Evolutionary conservation across 2,329 filamentous ascomycete species (phyloP).

Genomic region (Westerdykella ornata): DNA sequence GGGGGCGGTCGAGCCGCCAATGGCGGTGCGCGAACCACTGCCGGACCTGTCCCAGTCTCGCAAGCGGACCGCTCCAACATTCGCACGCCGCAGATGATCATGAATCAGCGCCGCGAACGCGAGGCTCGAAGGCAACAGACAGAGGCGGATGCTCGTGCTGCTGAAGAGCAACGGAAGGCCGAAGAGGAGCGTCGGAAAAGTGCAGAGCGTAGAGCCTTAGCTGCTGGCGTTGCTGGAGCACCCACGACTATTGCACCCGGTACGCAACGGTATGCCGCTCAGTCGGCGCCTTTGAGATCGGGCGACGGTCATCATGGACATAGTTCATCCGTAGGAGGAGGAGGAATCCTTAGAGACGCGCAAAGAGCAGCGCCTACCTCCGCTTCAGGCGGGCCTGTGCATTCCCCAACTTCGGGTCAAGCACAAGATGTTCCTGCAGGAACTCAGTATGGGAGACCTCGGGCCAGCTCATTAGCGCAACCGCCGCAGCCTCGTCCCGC

Average conservation of each 20-base stretch:
- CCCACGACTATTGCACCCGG: conserved; percentile 23
- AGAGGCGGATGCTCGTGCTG: conserved; percentile 48
- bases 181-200: conserved; percentile 46
- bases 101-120: conserved; percentile 75
- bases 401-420: conserved; percentile 17
- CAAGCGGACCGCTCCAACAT: conserved; percentile 54
- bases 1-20: conserved; percentile 53
- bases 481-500: conserved; percentile 28
- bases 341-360: conserved; percentile 24
- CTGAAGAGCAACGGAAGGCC: conserved; percentile 49
- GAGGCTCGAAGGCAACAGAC: conserved; percentile 64
- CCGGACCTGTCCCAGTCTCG: conserved; percentile 49
- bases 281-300: conserved; percentile 19
- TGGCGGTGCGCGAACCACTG: conserved; percentile 49
- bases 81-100: conserved; percentile 80
- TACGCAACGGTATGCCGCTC: conserved; percentile 22
- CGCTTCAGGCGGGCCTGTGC: conserved; percentile 9
- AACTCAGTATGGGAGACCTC: conserved; percentile 25
- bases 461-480: conserved; percentile 32
- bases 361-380: conserved; percentile 13
- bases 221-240: conserved; percentile 47
- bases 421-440: conserved; percentile 21
- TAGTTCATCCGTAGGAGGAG: conserved; percentile 19
- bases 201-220: conserved; percentile 55
- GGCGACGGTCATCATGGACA: conserved; percentile 23